Evolutionary conservation across 805 yeast species (phyloP).

Genomic region (Cyberlindnera mississippiensis): DNA sequence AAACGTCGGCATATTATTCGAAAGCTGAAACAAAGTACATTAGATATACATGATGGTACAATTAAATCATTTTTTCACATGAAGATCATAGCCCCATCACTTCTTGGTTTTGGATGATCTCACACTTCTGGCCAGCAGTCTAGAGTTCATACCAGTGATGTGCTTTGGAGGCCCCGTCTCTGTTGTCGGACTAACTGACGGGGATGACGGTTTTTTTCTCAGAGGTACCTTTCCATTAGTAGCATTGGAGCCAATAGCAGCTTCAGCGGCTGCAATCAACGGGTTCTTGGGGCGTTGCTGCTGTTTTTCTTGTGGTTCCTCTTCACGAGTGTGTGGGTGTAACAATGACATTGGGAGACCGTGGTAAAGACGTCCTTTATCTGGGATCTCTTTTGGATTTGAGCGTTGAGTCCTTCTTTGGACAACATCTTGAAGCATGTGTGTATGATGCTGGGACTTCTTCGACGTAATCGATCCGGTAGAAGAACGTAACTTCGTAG

Average conservation of each 20-base stretch:
- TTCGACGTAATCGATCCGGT: conserved; percentile 2
- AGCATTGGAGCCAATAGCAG: conserved; percentile 18
- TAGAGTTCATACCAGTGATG: conserved; percentile 57
- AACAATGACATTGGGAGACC: conserved; percentile 29
- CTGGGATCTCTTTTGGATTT: conserved; percentile 26
- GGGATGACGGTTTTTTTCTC: conserved; percentile 2
- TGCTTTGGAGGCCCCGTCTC: conserved; percentile 21
- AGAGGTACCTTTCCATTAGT: background rate
- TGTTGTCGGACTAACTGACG: background rate
- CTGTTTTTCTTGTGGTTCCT: too few species aligned
- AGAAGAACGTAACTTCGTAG: background rate
- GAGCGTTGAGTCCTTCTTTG: conserved; percentile 21
- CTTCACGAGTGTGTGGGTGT: background rate
- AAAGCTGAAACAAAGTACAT: background rate
- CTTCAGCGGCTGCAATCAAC: conserved; percentile 26
- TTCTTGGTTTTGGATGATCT: conserved; percentile 23
- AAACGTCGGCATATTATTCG: background rate
- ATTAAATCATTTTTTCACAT: too few species aligned
- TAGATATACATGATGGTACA: background rate
- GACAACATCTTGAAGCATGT: conserved; percentile 33
- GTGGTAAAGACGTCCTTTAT: conserved; percentile 29
- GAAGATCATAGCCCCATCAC: conserved; percentile 1
- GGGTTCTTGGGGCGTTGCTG: conserved; percentile 7
- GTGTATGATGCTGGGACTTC: conserved; percentile 12
- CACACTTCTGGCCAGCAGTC: conserved; percentile 49